Conservation (phyloP, 1,139 yeast genomes). For the Taphrina deformans region DNA sequence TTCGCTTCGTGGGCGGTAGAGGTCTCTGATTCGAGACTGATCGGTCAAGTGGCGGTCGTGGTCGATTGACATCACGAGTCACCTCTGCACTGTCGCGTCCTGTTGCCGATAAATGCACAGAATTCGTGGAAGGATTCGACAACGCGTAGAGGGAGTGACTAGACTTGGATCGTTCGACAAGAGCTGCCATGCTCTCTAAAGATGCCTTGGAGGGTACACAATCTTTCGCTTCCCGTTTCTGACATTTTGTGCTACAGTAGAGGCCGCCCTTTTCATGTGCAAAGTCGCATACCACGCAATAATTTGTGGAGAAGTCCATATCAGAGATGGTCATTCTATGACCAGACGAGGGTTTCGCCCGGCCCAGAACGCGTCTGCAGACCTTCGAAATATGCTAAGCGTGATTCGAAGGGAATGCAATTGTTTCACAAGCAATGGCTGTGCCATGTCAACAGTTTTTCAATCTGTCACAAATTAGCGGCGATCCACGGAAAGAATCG, state of each 20-base stretch:
- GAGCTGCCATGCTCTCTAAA: background rate
- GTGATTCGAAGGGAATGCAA: background rate
- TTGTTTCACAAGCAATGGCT: background rate
- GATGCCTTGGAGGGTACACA: background rate
- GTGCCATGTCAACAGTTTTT: background rate
- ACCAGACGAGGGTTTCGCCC: background rate
- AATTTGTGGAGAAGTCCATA: slow-evolving; percentile 17
- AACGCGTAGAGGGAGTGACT: slow-evolving; percentile 8
- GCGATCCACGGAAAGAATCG: background rate
- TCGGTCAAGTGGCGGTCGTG: background rate
- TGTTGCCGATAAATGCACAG: background rate
- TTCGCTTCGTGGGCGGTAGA: slow-evolving; percentile 18
- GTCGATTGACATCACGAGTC: background rate
- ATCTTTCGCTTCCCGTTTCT: slow-evolving; percentile 16
- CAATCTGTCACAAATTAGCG: background rate
- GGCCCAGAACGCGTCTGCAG: background rate
- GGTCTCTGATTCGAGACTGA: slow-evolving; percentile 11
- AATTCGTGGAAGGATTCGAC: slow-evolving; percentile 9
- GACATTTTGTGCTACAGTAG: slow-evolving; percentile 13
- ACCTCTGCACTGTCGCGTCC: background rate
- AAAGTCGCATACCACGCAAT: slow-evolving; percentile 16
- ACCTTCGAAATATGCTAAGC: background rate
- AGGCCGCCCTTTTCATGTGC: slow-evolving; percentile 27
- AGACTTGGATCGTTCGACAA: background rate
- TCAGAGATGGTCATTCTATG: background rate